phyloP scores from a whole-genome alignment of 805 yeast species.

The Cyberlindnera nakhonratchasimensis region DNA sequence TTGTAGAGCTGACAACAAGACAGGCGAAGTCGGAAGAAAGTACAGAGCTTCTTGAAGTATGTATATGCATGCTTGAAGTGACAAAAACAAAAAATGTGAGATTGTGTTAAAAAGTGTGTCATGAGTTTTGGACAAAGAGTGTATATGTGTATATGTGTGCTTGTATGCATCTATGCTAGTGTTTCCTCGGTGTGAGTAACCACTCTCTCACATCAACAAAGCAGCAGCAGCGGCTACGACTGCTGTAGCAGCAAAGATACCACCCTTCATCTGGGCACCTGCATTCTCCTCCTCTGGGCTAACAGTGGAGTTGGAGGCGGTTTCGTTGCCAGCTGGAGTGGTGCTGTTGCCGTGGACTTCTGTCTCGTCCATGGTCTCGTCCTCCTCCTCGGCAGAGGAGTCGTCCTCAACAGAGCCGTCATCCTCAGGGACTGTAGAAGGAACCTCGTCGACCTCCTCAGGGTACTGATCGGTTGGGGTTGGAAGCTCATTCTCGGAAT shows the following conservation, averaged over 20 bases:
- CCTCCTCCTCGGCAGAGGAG: no score
- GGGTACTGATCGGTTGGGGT: constrained; percentile 4
- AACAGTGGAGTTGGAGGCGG: constrained; percentile 8
- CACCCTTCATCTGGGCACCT: constrained; percentile 7
- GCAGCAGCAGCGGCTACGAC: constrained; percentile 11
- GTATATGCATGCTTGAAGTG: no score
- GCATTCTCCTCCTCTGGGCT: constrained; percentile 13
- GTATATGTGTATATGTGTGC: not conserved
- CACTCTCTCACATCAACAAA: constrained; percentile 12
- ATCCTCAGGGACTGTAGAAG: constrained; percentile 7
- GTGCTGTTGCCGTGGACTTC: constrained; percentile 4
- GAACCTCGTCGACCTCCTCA: constrained; percentile 6
- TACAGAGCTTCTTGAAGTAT: no score
- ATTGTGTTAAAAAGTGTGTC: no score
- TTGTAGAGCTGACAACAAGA: no score
- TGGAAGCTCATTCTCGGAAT: constrained; percentile 10
- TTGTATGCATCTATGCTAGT: not conserved
- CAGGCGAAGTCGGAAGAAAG: no score
- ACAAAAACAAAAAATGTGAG: no score
- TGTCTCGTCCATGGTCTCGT: not conserved
- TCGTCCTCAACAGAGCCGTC: constrained; percentile 4
- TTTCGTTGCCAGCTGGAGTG: constrained; percentile 5
- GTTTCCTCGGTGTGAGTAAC: no score
- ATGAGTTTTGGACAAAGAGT: not conserved
- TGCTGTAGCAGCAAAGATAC: constrained; percentile 2